These are phyloP conservation scores for Pythium insidiosum DNA, from an alignment of 352 stramenopile species.

Conservation along the genomic window DNA sequence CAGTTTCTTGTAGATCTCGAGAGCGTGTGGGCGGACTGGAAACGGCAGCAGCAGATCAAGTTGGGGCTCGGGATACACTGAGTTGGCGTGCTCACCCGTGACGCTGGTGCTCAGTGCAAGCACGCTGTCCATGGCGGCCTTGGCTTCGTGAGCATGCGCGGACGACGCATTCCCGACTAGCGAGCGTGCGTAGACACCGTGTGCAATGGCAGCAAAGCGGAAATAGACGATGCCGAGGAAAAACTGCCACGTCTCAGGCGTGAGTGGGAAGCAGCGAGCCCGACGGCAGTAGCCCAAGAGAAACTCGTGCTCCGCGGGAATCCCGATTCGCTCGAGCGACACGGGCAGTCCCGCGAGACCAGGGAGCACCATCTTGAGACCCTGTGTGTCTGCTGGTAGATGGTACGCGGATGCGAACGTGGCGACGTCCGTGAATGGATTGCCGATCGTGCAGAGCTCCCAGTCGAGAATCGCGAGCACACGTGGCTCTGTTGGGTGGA, in stretches of 20 bases:
- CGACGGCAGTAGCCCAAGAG: constrained; percentile 54
- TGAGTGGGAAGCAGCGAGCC: constrained; percentile 38
- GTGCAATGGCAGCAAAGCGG: constrained; percentile 70
- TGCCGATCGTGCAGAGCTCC: constrained; percentile 84
- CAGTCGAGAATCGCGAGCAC: constrained; percentile 83
- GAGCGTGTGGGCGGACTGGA: constrained; percentile 67
- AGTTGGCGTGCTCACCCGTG: constrained; percentile 17
- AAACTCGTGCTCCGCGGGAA: constrained; percentile 52
- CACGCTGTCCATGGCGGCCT: constrained; percentile 58
- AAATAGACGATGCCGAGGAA: constrained; percentile 69
- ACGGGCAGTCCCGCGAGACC: constrained; percentile 26
- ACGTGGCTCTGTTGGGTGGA: constrained; percentile 74
- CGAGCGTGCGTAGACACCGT: constrained; percentile 71
- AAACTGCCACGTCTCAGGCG: constrained; percentile 56
- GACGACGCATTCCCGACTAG: constrained; percentile 76
- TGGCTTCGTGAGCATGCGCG: constrained; percentile 56
- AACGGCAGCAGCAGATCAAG: constrained; percentile 57
- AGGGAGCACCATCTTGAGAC: constrained; percentile 44
- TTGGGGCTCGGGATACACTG: constrained; percentile 37
- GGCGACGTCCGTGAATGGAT: constrained; percentile 75
- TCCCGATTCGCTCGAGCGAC: constrained; percentile 43
- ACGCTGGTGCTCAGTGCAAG: constrained; percentile 35
- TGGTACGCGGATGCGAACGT: constrained; percentile 55
- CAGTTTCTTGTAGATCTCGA: constrained; percentile 78
- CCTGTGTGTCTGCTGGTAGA: constrained; percentile 22